These are phyloP conservation scores for Aspergillus caelatus DNA, from an alignment of 2,329 filamentous ascomycete genomes.

Conservation along the genomic window DNA sequence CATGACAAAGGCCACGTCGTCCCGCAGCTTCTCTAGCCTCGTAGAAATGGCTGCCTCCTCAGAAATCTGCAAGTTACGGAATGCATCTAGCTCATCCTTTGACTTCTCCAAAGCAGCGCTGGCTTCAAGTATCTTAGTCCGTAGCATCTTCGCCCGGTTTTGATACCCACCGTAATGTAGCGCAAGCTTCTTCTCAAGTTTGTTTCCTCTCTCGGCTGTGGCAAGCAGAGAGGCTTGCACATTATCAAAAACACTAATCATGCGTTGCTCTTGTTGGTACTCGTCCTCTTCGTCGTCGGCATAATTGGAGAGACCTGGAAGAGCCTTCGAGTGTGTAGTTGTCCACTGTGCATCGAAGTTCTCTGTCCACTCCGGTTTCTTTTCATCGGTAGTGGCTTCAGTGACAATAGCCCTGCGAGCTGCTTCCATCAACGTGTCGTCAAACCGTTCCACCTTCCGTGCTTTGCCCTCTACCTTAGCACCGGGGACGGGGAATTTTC, in stretches of 20 bases:
- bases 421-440: slow-evolving; percentile 71
- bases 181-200: slow-evolving; percentile 89
- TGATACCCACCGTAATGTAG: slow-evolving; percentile 89
- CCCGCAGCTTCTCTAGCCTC: slow-evolving; percentile 72
- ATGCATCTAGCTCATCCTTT: slow-evolving; percentile 70
- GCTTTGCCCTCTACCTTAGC: slow-evolving; percentile 65
- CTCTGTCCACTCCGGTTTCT: slow-evolving; percentile 52
- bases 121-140: slow-evolving; percentile 76
- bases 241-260: slow-evolving; percentile 73
- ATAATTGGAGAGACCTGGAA: slow-evolving; percentile 82
- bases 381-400: slow-evolving; percentile 60
- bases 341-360: slow-evolving; percentile 57
- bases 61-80: slow-evolving; percentile 73
- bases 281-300: slow-evolving; percentile 72
- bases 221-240: slow-evolving; percentile 73
- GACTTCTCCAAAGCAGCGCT: slow-evolving; percentile 74
- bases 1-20: slow-evolving; percentile 81
- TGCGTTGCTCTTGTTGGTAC: slow-evolving; percentile 57
- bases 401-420: slow-evolving; percentile 76
- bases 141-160: slow-evolving; percentile 77
- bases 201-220: slow-evolving; percentile 78
- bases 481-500: slow-evolving; percentile 71
- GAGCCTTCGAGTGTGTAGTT: slow-evolving; percentile 50
- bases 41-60: slow-evolving; percentile 76
- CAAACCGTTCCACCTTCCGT: slow-evolving; percentile 64